Evolutionary conservation across 768 basidiomycete genomes (phyloP).

Genomic region (Hericium coralloides): DNA sequence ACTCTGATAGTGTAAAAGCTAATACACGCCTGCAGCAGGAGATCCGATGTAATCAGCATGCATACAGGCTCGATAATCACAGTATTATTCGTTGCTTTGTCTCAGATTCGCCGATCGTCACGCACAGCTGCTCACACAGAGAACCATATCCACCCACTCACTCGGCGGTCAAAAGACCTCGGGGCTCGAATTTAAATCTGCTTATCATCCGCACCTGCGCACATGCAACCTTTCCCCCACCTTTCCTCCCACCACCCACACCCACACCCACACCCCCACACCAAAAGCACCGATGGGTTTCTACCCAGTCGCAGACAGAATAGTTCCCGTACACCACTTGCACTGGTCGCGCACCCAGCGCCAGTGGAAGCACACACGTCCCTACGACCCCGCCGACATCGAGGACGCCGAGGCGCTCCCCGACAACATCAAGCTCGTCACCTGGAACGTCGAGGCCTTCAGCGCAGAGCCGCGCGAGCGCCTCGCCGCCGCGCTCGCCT

Average conservation of each 20-base stretch:
- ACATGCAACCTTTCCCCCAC: background rate
- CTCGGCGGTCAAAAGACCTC: background rate
- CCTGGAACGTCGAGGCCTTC: slow-evolving; percentile 64
- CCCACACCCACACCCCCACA: background rate
- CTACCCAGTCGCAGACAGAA: background rate
- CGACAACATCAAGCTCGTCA: slow-evolving; percentile 44
- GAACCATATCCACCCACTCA: too few species aligned
- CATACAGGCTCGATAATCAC: too few species aligned
- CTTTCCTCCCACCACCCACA: background rate
- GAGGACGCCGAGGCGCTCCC: slow-evolving; percentile 19
- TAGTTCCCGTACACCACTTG: background rate
- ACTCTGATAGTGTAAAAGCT: too few species aligned
- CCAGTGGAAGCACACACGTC: slow-evolving; percentile 16
- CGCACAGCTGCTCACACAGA: too few species aligned
- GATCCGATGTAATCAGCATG: too few species aligned
- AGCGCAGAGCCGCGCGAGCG: slow-evolving; percentile 31
- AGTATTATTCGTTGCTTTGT: too few species aligned
- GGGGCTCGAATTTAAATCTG: background rate
- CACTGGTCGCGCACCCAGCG: background rate
- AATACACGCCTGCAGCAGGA: too few species aligned
- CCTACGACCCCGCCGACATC: slow-evolving; percentile 25
- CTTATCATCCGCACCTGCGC: background rate
- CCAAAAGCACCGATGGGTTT: background rate
- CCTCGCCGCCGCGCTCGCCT: slow-evolving; percentile 37
- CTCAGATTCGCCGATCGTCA: too few species aligned